phyloP scores from a whole-genome alignment of 2,329 filamentous ascomycete species.

The Stachybotrys chlorohalonatus region DNA sequence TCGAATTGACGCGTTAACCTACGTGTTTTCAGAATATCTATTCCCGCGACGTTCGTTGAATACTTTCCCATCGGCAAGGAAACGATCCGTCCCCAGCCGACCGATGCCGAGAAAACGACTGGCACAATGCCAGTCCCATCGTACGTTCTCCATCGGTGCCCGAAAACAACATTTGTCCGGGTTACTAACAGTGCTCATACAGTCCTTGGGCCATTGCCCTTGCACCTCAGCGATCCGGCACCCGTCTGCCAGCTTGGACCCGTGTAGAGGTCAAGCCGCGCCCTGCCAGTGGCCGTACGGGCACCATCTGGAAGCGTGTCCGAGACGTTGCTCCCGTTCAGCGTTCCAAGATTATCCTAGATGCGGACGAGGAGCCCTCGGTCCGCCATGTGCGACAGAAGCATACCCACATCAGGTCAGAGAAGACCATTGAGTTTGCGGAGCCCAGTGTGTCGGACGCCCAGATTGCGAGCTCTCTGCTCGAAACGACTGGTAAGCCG shows the following conservation, averaged over 20 bases:
- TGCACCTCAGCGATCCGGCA: constrained; percentile 7
- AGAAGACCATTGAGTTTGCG: background rate
- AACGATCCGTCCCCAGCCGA: constrained; percentile 2
- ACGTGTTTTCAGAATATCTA: constrained; percentile 12
- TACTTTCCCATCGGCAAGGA: constrained; percentile 12
- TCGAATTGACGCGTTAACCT: background rate
- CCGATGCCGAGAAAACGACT: background rate
- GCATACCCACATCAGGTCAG: background rate
- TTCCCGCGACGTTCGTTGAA: constrained; percentile 12
- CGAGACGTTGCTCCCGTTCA: background rate
- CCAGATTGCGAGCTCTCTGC: background rate
- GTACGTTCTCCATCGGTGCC: constrained; percentile 5
- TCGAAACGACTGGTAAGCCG: background rate
- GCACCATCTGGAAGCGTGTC: constrained; percentile 24
- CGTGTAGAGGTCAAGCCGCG: constrained; percentile 9
- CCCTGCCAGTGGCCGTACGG: background rate
- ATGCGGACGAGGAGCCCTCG: background rate
- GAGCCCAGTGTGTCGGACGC: background rate
- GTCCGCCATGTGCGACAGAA: background rate
- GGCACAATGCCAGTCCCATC: constrained; percentile 5
- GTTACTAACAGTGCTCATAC: constrained; percentile 5
- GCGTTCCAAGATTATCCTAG: background rate
- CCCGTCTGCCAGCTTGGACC: constrained; percentile 19
- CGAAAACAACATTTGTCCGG: background rate
- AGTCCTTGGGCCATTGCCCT: constrained; percentile 15